Base-by-base conservation (phyloP, 2,329 filamentous ascomycete genomes). In the Epichloe coenophiala region DNA sequence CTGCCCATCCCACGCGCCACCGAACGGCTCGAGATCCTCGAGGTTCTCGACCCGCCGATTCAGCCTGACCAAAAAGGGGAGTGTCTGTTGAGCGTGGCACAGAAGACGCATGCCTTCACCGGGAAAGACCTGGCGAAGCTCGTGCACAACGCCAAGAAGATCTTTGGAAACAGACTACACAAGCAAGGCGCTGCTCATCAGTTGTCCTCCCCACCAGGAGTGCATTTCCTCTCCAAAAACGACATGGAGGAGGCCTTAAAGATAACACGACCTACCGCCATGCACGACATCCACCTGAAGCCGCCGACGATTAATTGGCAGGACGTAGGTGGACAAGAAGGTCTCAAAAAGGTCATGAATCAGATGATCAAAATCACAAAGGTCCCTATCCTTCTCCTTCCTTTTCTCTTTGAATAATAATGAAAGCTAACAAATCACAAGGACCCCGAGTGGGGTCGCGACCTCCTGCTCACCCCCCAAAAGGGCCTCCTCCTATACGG, bases 281-380 rank as follows among this genome's bases (percentile, higher is more conserved):
- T 97, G 79, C 83, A 88, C 56, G 89, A 94, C 61, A 82, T 95
- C 50, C 88, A 93, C 62, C 74, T 96, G 45, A 87, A 94, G 61
- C 90, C 88, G 8, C 90, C 89, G 0, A 89, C 86, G 12, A 83
- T 95, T 31, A 78, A 77, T 64, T 97, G 89, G 89, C 74, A 77
- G 46, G 88, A 96, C 60, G 91, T 97, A 48, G 90, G 88, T 53
- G 91, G 91, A 1, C 86, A 95, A 55, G 78, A 84, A 43, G 73
- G 77, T 39, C 80, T 95, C 55, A 94, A 94, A 62, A 72, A 70
- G 51, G 71, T 72, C 2, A 70, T 84, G 23, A 71, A 71, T 35
- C 69, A 69, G 47, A 79, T 76, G 58, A 71, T 80, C 35, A 65
- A 69, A 45, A 61, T 61, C 43, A 62, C 62, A 39, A 67, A 66